Evolutionary conservation across 257 asterid genomes (phyloP).

Genomic region (Nicotiana tomentosiformis): DNA sequence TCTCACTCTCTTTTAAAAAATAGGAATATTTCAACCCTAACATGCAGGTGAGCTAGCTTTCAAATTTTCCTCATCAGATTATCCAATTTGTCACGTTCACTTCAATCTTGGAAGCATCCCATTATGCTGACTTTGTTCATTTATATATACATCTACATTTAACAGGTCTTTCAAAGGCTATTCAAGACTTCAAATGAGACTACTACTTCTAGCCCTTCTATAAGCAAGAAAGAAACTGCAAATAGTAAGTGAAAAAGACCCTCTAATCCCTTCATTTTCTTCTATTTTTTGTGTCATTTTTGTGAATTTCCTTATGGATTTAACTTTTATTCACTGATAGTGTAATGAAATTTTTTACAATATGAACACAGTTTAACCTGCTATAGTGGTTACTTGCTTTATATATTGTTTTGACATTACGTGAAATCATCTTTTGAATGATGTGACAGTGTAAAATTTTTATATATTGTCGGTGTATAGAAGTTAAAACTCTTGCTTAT

Average conservation of each 20-base stretch:
- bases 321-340: background rate
- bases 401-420: background rate
- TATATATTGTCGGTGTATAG: background rate
- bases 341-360: background rate
- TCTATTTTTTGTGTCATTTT: background rate
- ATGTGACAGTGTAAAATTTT: background rate
- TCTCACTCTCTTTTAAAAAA: constrained; percentile 18
- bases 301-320: no score
- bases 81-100: background rate
- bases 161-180: constrained; percentile 53
- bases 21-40: constrained; percentile 23
- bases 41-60: constrained; percentile 69
- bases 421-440: background rate
- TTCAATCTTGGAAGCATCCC: background rate
- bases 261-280: background rate
- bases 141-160: constrained; percentile 13
- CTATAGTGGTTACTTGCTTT: background rate
- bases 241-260: background rate
- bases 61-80: constrained; percentile 3
- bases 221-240: constrained; percentile 6
- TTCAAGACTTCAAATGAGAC: constrained; percentile 30
- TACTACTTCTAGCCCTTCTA: background rate
- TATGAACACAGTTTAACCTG: no score
- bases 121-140: constrained; percentile 18
- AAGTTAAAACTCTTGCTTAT: background rate